Base-by-base conservation (phyloP, 768 basidiomycete species). In the Auriscalpium microsporum region DNA sequence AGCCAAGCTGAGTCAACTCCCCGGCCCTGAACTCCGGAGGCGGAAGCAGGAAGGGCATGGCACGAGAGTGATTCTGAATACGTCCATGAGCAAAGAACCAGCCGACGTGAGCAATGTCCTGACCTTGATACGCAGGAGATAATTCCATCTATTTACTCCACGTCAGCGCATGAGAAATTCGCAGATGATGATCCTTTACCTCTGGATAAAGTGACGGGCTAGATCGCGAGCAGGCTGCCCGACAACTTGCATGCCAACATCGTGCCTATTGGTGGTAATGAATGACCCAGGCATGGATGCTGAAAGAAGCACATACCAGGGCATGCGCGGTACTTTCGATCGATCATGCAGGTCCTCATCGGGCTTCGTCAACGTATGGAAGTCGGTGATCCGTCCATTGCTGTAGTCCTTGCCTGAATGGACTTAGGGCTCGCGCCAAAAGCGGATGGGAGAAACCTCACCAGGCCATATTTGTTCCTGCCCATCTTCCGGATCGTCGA, bases 271-370 rank as follows among this genome's bases (percentile, higher is more conserved):
- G 28, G 28, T 28, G 28, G 28, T 28, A 28, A 28, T 28, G 28
- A 28, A 28, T 28, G 28, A 4, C 28, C 4, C 5, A 28, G 4
- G 28, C 28, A 28, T 28, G 28, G 36, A 48, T 47, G 21, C 21
- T 53, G 16, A 9, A 36, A 11, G 1, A 54, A 54, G 16, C 44
- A 65, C 82, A 56, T 64, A 94, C 94, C 95, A 99, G 33, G 96
- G 94, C 94, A 98, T 97, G 49, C 96, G 78, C 6, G 94, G 90
- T 17, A 90, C 79, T 68, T 87, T 95, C 8, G 77, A 70, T 36
- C 96, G 82, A 64, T 99, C 94, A 63, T 95, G 93, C 87, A 95
- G 91, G 65, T 97, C 92, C 61, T 97, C 92, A 47, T 87, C 81
- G 0, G 94, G 94, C 67, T 94, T 96, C 66, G 84, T 78, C 50